phyloP scores from a whole-genome alignment of 768 basidiomycete genomes.

The Phaffia tasmanica region DNA sequence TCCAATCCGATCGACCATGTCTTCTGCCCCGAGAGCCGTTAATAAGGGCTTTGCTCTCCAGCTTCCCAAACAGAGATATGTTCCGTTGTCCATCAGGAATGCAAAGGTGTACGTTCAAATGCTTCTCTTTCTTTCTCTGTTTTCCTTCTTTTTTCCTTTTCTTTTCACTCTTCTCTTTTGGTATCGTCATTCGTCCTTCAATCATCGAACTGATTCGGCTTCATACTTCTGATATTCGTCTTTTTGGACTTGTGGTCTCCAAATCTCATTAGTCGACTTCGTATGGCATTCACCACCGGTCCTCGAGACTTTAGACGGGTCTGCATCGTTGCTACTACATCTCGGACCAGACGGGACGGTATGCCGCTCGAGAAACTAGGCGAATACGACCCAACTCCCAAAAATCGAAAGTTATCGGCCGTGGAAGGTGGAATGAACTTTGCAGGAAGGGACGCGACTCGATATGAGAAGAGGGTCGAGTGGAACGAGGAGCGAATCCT shows the following conservation, averaged over 20 bases:
- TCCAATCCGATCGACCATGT: too few relatives aligned
- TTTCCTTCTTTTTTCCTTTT: background rate
- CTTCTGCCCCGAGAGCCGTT: too few relatives aligned
- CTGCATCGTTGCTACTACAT: conserved; percentile 1
- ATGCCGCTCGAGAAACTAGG: conserved; percentile 80
- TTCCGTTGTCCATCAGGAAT: conserved; percentile 4
- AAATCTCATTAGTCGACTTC: background rate
- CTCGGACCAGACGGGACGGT: conserved; percentile 51
- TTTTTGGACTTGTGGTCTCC: background rate
- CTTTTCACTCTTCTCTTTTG: background rate
- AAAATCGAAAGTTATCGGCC: background rate
- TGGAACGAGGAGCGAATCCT: conserved; percentile 86
- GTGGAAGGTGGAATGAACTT: background rate
- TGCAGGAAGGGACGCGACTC: conserved; percentile 20
- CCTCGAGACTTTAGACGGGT: conserved; percentile 1
- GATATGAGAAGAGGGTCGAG: conserved; percentile 54
- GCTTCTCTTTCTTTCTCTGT: background rate
- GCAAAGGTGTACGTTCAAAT: background rate
- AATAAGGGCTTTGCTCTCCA: background rate
- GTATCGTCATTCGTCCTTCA: background rate
- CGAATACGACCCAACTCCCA: conserved; percentile 55
- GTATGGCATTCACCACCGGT: conserved; percentile 1
- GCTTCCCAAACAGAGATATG: background rate
- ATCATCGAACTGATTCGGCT: too few relatives aligned
- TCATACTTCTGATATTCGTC: background rate